phyloP scores from a whole-genome alignment of 768 basidiomycete genomes.

The Calocera viscosa region DNA sequence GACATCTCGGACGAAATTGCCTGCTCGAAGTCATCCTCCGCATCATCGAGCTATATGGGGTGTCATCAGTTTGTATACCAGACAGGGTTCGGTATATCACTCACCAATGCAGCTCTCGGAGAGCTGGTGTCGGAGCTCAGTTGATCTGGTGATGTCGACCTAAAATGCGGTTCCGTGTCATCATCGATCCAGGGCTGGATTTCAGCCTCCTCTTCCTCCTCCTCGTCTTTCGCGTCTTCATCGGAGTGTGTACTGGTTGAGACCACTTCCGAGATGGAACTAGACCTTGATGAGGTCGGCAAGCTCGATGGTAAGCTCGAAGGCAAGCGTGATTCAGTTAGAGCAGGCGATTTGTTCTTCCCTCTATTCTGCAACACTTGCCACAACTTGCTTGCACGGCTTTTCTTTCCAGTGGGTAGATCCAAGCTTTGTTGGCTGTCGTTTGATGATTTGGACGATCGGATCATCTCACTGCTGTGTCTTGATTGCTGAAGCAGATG shows the following conservation, averaged over 20 bases:
- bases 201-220: not conserved
- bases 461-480: not conserved
- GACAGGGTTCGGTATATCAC: not conserved
- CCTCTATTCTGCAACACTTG: slow-evolving; percentile 3
- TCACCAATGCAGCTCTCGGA: not conserved
- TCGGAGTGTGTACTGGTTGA: not conserved
- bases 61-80: not conserved
- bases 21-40: not conserved
- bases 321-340: not conserved
- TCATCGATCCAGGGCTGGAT: not conserved
- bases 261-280: not conserved
- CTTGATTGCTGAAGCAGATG: slow-evolving; percentile 12
- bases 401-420: not conserved
- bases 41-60: not conserved
- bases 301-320: not conserved
- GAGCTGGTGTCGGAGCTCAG: slow-evolving; percentile 1
- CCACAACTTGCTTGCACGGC: not conserved
- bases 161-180: not conserved
- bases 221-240: not conserved
- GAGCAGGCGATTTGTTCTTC: not conserved
- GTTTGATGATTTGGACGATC: not conserved
- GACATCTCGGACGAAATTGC: not conserved
- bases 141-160: not conserved
- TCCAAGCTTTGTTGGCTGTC: not conserved
- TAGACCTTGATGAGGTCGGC: not conserved